Base-by-base conservation (phyloP, 2,329 filamentous ascomycete species). In the Arthroderma sp. region DNA sequence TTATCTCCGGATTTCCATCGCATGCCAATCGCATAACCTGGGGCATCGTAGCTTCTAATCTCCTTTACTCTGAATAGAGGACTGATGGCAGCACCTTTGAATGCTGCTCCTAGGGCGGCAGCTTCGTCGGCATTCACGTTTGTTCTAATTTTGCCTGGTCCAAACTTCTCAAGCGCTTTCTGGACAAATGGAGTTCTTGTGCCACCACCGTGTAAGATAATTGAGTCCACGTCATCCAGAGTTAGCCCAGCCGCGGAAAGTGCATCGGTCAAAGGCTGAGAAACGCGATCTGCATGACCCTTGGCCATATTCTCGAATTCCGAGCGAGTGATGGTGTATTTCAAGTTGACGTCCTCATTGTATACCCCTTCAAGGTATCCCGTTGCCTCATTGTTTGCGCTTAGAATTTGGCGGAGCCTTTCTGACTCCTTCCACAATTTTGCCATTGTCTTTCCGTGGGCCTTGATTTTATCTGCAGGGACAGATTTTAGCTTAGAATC, bases 111-210 rank as follows among this genome's bases (percentile, higher is more conserved):
- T 63, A 96, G 94, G 6, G 94, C 91, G 42, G 91, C 91, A 27
- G 91, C 83, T 66, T 98, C 91, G 57, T 98, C 91, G 7, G 89
- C 84, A 68, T 98, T 98, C 59, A 98, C 91, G 56, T 93, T 98
- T 58, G 82, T 83, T 52, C 87, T 82, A 48, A 98, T 73, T 70
- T 94, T 95, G 42, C 83, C 78, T 5, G 79, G 66, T 11, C 74
- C 76, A 37, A 84, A 65, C 50, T 78, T 77, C 66, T 95, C 87
- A 10, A 98, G 77, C 56, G 83, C 75, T 65, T 82, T 89, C 63
- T 96, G 89, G 7, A 98, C 86, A 56, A 96, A 95, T 0, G 91
- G 91, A 6, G 89, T 96, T 49, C 91, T 80, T 38, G 86, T 82
- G 38, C 82, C 82, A 54, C 91, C 91, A 53, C 91, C 91, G 58